Evolutionary conservation across 1,284 basidiomycete genomes (phyloP).

Genomic region (Marasmius fiardii): DNA sequence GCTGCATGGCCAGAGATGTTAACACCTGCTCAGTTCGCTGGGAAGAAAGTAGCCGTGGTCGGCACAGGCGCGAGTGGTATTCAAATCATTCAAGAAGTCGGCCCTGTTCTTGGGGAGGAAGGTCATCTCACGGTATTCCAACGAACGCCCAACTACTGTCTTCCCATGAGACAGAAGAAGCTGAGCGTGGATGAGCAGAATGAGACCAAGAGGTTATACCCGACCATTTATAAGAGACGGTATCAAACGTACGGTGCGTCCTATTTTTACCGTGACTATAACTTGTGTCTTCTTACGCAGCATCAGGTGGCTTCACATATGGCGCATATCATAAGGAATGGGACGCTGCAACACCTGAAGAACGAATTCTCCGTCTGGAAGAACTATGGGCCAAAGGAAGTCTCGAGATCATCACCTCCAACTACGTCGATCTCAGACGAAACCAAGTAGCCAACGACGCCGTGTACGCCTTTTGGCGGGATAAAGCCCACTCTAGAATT

Average conservation of each 20-base stretch:
- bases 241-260: constrained; percentile 17
- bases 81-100: constrained; percentile 22
- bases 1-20: constrained; percentile 22
- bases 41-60: constrained; percentile 22
- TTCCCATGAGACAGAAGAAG: constrained; percentile 21
- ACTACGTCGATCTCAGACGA: constrained; percentile 15
- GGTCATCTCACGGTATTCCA: constrained; percentile 26
- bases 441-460: constrained; percentile 20
- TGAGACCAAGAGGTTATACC: constrained; percentile 19
- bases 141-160: constrained; percentile 22
- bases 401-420: constrained; percentile 18
- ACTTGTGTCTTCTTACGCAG: not conserved
- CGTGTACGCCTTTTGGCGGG: constrained; percentile 23
- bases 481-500: constrained; percentile 19
- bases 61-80: constrained; percentile 22
- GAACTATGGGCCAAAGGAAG: constrained; percentile 22
- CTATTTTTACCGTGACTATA: not conserved
- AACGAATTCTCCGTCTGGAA: constrained; percentile 19
- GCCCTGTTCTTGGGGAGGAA: constrained; percentile 12
- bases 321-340: constrained; percentile 11
- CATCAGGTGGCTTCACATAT: constrained; percentile 17
- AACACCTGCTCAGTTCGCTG: constrained; percentile 18
- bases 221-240: constrained; percentile 17
- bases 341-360: constrained; percentile 19
- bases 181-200: constrained; percentile 11